Evolutionary conservation across 116 monocot species (phyloP), one percentile per base, ranked within the genome.

Genomic region (Trichopus zeylanicus): DNA sequence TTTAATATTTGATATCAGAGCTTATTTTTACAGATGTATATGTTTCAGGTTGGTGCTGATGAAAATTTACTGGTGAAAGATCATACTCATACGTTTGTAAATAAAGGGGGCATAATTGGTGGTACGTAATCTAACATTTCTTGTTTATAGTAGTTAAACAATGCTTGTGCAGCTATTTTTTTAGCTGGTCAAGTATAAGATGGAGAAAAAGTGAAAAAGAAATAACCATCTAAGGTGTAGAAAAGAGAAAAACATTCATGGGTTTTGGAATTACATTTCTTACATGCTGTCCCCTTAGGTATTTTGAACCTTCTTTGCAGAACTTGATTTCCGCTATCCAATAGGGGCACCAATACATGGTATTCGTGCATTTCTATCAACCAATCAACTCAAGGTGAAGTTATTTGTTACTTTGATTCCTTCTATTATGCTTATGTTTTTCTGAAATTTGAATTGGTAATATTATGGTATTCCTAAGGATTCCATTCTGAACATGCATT

Each of bases 261-360:
- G 21, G 49, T 49, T 9, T 49, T 10, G 42, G 23, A 49, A 24
- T 24, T 22, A 49, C 22, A n/a, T 13, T 53, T 42, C 13, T 42
- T 53, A 22, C 53, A 13, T 27, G n/a, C n/a, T n/a, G n/a, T 39
- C 24, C 12, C 26, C 30, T 67, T 33, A 55, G 57, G 37, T 47
- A 51, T 31, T 64, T 60, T 73, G 0, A 5, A 59, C 60, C 12
- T 67, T 22, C 16, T 51, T 30, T 81, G 76, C 80, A 88, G 89
- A 93, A 80, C 89, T 93, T 65, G 89, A 93, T 75, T 93, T 93
- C 72, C 62, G 89, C 53, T 85, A 85, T 73, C 82, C 72, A 38
- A n/a, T 93, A n/a, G 97, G 97, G 23, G 97, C 97, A 39, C 97
- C 97, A 12, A 61, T 97, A 65, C 97, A 97, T 78, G 97, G 97